Evolutionary conservation across 2,329 filamentous ascomycete species (phyloP).

Genomic region (Trichophyton equinum): DNA sequence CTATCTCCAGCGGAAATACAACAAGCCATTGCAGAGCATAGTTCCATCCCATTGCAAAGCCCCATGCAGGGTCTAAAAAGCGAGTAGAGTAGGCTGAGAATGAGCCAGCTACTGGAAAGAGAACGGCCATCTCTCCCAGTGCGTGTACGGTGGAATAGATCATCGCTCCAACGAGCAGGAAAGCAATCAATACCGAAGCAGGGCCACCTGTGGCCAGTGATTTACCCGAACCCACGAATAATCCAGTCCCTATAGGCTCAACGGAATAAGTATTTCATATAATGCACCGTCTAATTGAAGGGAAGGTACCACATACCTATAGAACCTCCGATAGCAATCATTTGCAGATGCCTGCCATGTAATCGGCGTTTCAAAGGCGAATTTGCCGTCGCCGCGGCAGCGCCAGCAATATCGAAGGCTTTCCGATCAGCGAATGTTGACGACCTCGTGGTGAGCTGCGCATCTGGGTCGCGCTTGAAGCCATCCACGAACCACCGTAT

Average conservation of each 20-base stretch:
- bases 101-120: slow-evolving; percentile 38
- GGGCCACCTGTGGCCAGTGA: slow-evolving; percentile 30
- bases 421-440: slow-evolving; percentile 13
- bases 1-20: slow-evolving; percentile 60
- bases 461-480: slow-evolving; percentile 22
- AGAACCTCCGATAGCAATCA: slow-evolving; percentile 48
- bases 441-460: slow-evolving; percentile 10
- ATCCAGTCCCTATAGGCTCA: slow-evolving; percentile 26
- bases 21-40: slow-evolving; percentile 58
- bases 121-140: slow-evolving; percentile 38
- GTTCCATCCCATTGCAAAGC: slow-evolving; percentile 39
- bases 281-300: background rate
- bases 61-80: slow-evolving; percentile 38
- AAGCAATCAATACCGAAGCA: slow-evolving; percentile 34
- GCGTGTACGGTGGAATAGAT: slow-evolving; percentile 55
- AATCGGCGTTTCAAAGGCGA: slow-evolving; percentile 23
- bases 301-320: slow-evolving; percentile 28
- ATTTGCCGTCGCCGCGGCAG: slow-evolving; percentile 18
- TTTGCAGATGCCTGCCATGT: slow-evolving; percentile 44
- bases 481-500: slow-evolving; percentile 17
- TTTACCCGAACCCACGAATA: slow-evolving; percentile 31
- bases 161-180: slow-evolving; percentile 37
- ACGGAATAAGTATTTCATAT: background rate
- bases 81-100: slow-evolving; percentile 34
- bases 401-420: slow-evolving; percentile 19